Base-by-base conservation (phyloP, 345 rosid genomes). In the Salix exigua region DNA sequence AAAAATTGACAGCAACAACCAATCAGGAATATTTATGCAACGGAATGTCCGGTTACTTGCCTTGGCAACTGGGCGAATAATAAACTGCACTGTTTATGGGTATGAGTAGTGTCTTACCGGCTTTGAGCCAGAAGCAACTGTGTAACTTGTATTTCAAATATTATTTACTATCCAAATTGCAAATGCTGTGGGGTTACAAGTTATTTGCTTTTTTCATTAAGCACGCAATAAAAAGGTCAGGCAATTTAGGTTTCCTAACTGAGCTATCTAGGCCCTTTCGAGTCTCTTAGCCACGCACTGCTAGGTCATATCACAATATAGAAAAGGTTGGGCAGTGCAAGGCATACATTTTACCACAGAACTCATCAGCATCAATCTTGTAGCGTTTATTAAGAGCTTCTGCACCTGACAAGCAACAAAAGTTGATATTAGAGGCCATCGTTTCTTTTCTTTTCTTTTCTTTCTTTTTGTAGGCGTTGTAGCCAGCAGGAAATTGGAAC, bases 361-460 rank as follows among this genome's bases (percentile, higher is more conserved):
- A 61, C 31, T 84, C 86, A 66, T 86, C 91, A 21, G 78, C 78
- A 44, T 89, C 91, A 17, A 91, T 86, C 83, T 87, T 94, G 85
- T 91, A 94, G 74, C 97, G 90, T 55, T 83, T 88, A 58, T 79
- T 90, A 81, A 91, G 91, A 71, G 86, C 84, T 74, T 75, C 77
- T 78, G 71, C 51, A 77, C 97, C 97, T 88, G 86, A 23, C 62
- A 81, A 81, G 37, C 66, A n/a, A 33, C 60, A 68, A 62, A 31
- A 37, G 25, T 38, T 26, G 21, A 44, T 46, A 68, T 63, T 18
- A 77, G 18, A 77, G 23, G 26, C 26, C 60, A 21, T 53, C 4
- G 10, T 19, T 21, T 53, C 60, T 53, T 53, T 53, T 21, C 60
- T 53, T 53, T 53, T 21, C 60, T 19, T 21, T 53, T 8, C 44